Evolutionary conservation across 352 stramenopile genomes (phyloP), one percentile per base, ranked within the genome.

Genomic region (Pythium biforme): DNA sequence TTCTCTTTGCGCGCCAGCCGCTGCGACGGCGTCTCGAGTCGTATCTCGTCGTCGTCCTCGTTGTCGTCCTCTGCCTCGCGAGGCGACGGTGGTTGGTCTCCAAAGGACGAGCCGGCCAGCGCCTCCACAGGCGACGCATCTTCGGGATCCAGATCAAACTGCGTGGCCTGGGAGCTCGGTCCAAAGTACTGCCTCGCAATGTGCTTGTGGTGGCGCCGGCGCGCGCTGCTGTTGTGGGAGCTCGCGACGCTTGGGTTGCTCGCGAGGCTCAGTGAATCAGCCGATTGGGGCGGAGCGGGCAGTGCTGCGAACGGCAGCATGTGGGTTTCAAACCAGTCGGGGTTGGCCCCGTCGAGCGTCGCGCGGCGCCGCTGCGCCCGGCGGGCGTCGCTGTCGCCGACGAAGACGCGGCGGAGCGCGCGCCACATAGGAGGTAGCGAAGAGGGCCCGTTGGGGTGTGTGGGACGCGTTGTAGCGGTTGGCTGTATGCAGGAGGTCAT

Each of bases 161-260:
- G 10, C 14, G 26, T 26, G 34, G 45, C 62, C 33, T 64, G 53
- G 3, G 65, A 68, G 23, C 25, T 61, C 23, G 66, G 55, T 0
- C 66, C 66, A 50, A 72, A 72, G 55, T 62, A 72, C 40, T 57
- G 46, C 50, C 20, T 77, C 86, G 20, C 88, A 87, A 58, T 93
- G 77, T 17, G 70, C 86, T 53, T 64, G 19, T 66, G 75, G 31
- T 74, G 51, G 56, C 68, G 74, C 43, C 76, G 70, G 14, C 78
- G 76, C n/a, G 66, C 66, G 54, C 64, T 73, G 62, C 70, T 85
- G 52, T 78, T 71, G 70, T 75, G 78, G 68, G 74, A 85, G 72
- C 72, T 83, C 20, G 22, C 15, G 50, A 76, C 57, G 56, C 75
- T 87, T 19, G 73, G 59, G 46, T 85, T 85, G 55, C 74, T 83